These are phyloP conservation scores for Aureobasidium zeae DNA, from an alignment of 2,329 filamentous ascomycete species.

Conservation along the genomic window DNA sequence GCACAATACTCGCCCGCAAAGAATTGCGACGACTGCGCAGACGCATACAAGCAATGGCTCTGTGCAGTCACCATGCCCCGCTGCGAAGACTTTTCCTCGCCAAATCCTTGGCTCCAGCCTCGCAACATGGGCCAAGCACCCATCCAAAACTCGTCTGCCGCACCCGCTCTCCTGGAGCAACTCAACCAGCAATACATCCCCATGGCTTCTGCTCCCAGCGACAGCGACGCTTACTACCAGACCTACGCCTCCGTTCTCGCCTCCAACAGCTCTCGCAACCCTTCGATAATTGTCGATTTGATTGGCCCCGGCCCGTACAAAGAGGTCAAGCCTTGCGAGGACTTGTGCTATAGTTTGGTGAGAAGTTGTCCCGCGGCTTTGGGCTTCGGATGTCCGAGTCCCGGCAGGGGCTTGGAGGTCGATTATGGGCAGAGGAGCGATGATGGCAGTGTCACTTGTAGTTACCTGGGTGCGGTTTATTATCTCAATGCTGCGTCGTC, in stretches of 20 bases:
- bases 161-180: conserved; percentile 12
- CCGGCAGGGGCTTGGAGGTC: conserved; percentile 37
- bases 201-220: conserved; percentile 29
- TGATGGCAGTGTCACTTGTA: conserved; percentile 26
- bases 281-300: conserved; percentile 54
- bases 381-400: conserved; percentile 63
- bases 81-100: conserved; percentile 70
- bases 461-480: conserved; percentile 30
- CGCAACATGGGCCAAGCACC: conserved; percentile 56
- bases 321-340: conserved; percentile 79
- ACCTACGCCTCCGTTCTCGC: conserved; percentile 26
- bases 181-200: conserved; percentile 24
- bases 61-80: conserved; percentile 88
- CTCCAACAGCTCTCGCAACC: conserved; percentile 27
- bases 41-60: conserved; percentile 87
- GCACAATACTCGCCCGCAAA: conserved; percentile 74
- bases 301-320: conserved; percentile 85
- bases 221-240: conserved; percentile 25
- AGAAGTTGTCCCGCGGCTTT: conserved; percentile 72
- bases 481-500: conserved; percentile 22
- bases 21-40: conserved; percentile 64
- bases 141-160: conserved; percentile 21
- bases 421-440: conserved; percentile 40
- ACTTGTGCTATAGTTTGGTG: conserved; percentile 79
- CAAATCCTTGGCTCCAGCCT: conserved; percentile 48